A percentile compares a stretch with the other conserved stretches of the same genome.
Conservation (phyloP, 495 filamentous ascomycete genomes). For the Xylaria nigripes region DNA sequence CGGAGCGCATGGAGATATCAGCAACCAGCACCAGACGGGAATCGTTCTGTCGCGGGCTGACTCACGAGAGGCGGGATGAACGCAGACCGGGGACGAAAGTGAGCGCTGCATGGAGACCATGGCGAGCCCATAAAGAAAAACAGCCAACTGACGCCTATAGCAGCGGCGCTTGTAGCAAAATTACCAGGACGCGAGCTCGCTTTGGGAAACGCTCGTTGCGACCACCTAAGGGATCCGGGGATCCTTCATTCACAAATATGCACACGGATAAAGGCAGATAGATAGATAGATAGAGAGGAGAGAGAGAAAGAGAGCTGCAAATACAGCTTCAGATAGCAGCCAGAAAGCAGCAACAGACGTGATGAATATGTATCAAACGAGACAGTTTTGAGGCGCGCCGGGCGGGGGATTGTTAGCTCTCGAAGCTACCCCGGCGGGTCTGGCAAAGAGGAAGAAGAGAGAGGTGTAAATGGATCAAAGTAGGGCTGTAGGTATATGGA, state of each 20-base stretch:
- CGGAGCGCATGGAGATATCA: constrained; percentile 23
- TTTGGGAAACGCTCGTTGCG: constrained; percentile 1
- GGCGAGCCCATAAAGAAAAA: constrained; percentile 33
- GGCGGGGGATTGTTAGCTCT: constrained; percentile 3
- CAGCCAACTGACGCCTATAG: constrained; percentile 14
- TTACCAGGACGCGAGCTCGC: constrained; percentile 18
- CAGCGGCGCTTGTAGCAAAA: constrained; percentile 18
- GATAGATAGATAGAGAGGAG: background rate
- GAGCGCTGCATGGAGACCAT: constrained; percentile 51
- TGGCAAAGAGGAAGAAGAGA: background rate
- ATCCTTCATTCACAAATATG: background rate
- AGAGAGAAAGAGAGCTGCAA: background rate
- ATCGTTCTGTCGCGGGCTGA: constrained; percentile 15
- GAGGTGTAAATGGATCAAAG: background rate
- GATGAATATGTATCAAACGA: constrained; percentile 1
- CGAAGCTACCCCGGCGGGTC: constrained; percentile 9
- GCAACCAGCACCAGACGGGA: constrained; percentile 19
- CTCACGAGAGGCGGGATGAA: constrained; percentile 45
- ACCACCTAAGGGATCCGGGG: background rate
- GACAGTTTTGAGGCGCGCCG: constrained; percentile 1
- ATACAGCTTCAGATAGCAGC: background rate
- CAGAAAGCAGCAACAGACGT: background rate
- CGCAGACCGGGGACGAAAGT: constrained; percentile 43
- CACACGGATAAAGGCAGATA: background rate
- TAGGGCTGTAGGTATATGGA: background rate